Evolutionary conservation across 768 basidiomycete species (phyloP).

Genomic region (Pleurotus giganteus): DNA sequence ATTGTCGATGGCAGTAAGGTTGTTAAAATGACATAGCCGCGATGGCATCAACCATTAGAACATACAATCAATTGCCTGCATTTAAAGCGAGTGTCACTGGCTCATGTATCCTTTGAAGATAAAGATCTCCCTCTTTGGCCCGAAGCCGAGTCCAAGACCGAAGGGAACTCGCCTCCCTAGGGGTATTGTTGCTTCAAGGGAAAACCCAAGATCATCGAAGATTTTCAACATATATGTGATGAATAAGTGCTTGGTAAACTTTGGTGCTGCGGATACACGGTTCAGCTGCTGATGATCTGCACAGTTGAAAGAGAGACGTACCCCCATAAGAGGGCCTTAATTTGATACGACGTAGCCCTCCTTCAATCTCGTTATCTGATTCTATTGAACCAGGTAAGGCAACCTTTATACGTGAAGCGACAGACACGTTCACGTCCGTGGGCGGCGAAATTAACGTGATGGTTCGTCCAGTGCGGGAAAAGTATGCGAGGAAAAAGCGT

Average conservation of each 20-base stretch:
- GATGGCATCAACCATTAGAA: neutral
- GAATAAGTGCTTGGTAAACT: conserved; percentile 51
- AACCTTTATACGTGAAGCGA: conserved; percentile 36
- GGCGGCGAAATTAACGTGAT: conserved; percentile 49
- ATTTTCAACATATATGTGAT: conserved; percentile 62
- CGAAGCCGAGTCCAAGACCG: conserved; percentile 40
- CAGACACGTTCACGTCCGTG: conserved; percentile 35
- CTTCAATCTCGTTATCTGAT: conserved; percentile 42
- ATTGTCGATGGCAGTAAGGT: conserved; percentile 74
- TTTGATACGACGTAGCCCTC: conserved; percentile 53
- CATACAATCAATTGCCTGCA: neutral
- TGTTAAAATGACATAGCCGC: conserved; percentile 49
- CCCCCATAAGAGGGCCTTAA: conserved; percentile 42
- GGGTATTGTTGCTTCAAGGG: conserved; percentile 65
- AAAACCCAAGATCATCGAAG: conserved; percentile 54
- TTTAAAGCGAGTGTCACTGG: neutral
- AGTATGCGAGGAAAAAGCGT: conserved; percentile 63
- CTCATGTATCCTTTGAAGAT: conserved; percentile 50
- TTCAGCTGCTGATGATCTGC: neutral
- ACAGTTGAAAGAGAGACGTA: conserved; percentile 11
- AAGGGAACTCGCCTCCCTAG: conserved; percentile 48
- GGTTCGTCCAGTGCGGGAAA: conserved; percentile 60
- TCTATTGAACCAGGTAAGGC: conserved; percentile 33
- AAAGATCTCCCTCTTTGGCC: conserved; percentile 56
- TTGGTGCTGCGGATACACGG: conserved; percentile 17